A percentile compares a stretch with the other conserved stretches of the same genome.
Conservation (phyloP, 1,139 yeast genomes). For the Taphrina populina region DNA sequence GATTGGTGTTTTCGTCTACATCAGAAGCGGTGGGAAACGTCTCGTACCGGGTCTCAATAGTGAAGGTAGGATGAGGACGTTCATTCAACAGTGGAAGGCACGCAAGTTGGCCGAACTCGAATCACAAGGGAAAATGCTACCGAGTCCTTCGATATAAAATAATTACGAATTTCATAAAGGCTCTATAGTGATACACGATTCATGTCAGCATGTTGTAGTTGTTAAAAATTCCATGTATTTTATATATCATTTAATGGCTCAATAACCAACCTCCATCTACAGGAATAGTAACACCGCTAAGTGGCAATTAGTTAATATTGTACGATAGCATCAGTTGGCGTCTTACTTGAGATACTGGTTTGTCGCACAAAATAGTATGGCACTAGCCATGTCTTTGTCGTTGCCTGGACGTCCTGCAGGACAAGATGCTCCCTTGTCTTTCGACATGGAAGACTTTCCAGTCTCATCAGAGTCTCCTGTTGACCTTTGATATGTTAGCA, state of each 20-base stretch:
- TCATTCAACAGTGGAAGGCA: slow-evolving; percentile 21
- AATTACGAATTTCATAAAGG: too few relatives aligned
- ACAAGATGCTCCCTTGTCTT: slow-evolving; percentile 26
- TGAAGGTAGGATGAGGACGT: slow-evolving; percentile 29
- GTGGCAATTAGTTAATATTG: background rate
- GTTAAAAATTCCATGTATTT: too few relatives aligned
- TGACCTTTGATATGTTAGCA: background rate
- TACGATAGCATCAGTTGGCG: background rate
- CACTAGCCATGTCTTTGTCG: slow-evolving; percentile 39
- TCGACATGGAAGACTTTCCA: slow-evolving; percentile 29
- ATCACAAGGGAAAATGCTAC: too few relatives aligned
- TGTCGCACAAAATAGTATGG: slow-evolving; percentile 38
- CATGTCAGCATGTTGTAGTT: too few relatives aligned
- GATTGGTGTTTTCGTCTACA: slow-evolving; percentile 31
- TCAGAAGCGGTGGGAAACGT: slow-evolving; percentile 26
- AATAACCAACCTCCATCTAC: slow-evolving; percentile 39
- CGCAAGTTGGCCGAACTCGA: slow-evolving; percentile 22
- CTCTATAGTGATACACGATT: too few relatives aligned
- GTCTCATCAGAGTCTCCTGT: slow-evolving; percentile 21
- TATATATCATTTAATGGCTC: slow-evolving; percentile 3
- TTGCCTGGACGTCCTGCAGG: slow-evolving; percentile 39
- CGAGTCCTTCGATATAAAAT: too few relatives aligned
- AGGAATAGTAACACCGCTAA: slow-evolving; percentile 32
- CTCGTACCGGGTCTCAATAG: slow-evolving; percentile 22
- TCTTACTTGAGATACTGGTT: slow-evolving; percentile 35